These are phyloP conservation scores for Colletotrichum siamense DNA, from an alignment of 2,329 filamentous ascomycete genomes.

Conservation along the genomic window DNA sequence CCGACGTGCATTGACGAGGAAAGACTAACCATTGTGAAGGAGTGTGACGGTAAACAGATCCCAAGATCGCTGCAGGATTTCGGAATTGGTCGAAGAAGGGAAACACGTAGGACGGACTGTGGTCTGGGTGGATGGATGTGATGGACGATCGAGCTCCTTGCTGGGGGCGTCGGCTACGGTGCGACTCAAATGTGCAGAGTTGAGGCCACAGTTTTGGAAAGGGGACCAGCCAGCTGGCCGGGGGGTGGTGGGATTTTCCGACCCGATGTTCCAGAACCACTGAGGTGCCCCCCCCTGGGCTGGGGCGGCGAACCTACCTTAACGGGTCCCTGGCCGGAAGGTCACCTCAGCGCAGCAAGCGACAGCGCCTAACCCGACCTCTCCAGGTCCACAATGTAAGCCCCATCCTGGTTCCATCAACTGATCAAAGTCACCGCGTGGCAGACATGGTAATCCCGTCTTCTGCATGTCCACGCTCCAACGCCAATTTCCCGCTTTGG, in stretches of 20 bases:
- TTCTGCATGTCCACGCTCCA: not conserved
- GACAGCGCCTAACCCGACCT: not conserved
- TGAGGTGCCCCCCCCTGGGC: not conserved
- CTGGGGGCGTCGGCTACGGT: constrained; percentile 1
- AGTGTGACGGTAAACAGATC: not conserved
- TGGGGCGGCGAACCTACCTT: constrained; percentile 17
- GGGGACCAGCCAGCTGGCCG: constrained; percentile 26
- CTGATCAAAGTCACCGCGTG: not conserved
- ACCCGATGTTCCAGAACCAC: constrained; percentile 16
- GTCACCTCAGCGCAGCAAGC: not conserved
- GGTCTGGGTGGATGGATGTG: constrained; percentile 18
- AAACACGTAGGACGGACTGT: constrained; percentile 25
- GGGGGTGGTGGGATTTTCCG: constrained; percentile 24
- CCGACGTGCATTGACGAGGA: not conserved
- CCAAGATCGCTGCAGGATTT: constrained; percentile 38
- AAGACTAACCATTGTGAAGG: constrained; percentile 24
- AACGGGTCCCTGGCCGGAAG: not conserved
- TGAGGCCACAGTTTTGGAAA: constrained; percentile 52
- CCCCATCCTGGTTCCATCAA: not conserved
- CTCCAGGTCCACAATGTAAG: not conserved
- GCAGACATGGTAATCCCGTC: constrained; percentile 18
- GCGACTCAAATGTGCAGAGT: constrained; percentile 33
- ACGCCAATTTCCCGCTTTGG: not conserved
- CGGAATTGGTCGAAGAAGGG: not conserved
- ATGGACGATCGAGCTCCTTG: not conserved